Evolutionary conservation across 108 stramenopile genomes (phyloP), one percentile per base, ranked within the genome.

Genomic region (Pseudonitzschia pungens): DNA sequence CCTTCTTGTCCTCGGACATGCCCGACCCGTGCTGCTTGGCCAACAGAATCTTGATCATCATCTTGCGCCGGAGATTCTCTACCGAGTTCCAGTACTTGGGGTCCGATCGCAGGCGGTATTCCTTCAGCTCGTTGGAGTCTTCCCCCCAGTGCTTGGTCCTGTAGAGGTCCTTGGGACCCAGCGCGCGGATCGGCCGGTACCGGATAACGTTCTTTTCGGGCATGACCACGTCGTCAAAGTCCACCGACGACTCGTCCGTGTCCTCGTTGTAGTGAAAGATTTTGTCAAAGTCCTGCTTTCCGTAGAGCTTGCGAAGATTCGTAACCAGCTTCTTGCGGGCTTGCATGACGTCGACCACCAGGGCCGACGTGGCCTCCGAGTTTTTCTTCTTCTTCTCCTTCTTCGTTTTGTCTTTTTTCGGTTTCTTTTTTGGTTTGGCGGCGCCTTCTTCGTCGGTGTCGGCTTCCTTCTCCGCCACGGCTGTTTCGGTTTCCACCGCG

Each of bases 41-140:
- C 41, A 24, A 18, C 12, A 81, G 24, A 18, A 81, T 40, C 44
- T 82, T 82, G 5, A 82, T 67, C 65, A 68, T 69, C 24, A 82
- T 15, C 42, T 74, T 77, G 57, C 77, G 67, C 44, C 66, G 65
- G 12, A 78, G 16, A n/a, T 62, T 62, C n/a, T 14, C 16, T 0
- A 40, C 29, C 20, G 6, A 15, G 36, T 62, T 31, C 24, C 26
- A 55, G 54, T 55, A 55, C 22, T 26, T 55, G 22, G 54, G 16
- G 4, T 55, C 24, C 2, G 54, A 26, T 26, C 20, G 12, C 2
- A 26, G 21, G 9, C 9, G 10, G 54, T 55, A 55, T 10, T 4
- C 22, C 22, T 55, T 55, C 22, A 26, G 9, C 45, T 48, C 45
- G 45, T 48, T 12, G 6, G 54, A 22, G 9, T 55, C 54, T 2